phyloP scores from a whole-genome alignment of 805 yeast genomes.

The Barnettozyma pratensis region DNA sequence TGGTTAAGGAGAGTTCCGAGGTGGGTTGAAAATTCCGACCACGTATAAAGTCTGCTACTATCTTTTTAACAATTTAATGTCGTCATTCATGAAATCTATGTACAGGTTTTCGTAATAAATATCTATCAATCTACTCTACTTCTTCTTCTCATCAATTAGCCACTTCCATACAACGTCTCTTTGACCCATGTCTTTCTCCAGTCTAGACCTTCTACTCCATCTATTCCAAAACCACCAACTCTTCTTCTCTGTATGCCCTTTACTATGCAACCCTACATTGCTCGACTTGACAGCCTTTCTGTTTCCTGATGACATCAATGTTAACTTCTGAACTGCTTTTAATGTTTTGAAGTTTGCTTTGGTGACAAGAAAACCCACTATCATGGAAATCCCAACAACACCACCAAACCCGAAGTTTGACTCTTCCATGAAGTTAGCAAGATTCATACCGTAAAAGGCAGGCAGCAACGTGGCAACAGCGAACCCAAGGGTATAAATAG shows the following conservation, averaged over 20 bases:
- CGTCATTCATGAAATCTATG: background rate
- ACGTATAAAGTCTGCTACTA: too few species aligned
- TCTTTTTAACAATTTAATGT: too few species aligned
- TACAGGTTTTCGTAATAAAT: background rate
- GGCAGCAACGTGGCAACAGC: conserved; percentile 83
- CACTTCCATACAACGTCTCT: conserved; percentile 52
- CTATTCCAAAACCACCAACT: conserved; percentile 21
- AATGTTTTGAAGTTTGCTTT: conserved; percentile 51
- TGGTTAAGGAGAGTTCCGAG: too few species aligned
- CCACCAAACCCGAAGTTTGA: conserved; percentile 56
- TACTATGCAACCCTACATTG: conserved; percentile 4
- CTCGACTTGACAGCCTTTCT: background rate
- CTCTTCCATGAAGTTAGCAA: conserved; percentile 73
- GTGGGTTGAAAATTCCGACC: too few species aligned
- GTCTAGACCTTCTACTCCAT: conserved; percentile 7
- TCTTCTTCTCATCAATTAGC: conserved; percentile 42
- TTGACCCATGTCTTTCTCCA: conserved; percentile 23
- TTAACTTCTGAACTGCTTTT: conserved; percentile 57
- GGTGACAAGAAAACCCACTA: conserved; percentile 52
- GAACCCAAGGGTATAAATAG: conserved; percentile 79
- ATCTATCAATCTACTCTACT: conserved; percentile 11
- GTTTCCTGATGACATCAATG: conserved; percentile 42
- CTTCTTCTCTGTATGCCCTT: conserved; percentile 17
- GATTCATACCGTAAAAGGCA: conserved; percentile 86
- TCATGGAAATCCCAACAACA: conserved; percentile 46